Percentiles rank a stretch among this genome's conserved stretches.
Evolutionary conservation across 2,329 filamentous ascomycete species (phyloP).

Genomic region (Raffaelea arxii): DNA sequence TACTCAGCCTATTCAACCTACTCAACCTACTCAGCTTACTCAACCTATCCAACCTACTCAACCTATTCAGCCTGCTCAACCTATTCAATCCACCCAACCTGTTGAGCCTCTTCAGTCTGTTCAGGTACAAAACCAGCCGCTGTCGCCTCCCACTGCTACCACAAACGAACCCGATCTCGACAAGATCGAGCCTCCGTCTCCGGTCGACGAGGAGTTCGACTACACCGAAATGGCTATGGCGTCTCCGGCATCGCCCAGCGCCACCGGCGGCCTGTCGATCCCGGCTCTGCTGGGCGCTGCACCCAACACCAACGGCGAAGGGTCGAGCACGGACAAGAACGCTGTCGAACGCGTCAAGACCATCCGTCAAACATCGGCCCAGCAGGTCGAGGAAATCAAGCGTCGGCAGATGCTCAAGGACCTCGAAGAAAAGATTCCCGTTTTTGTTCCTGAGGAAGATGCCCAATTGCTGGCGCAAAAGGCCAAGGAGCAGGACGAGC

Average conservation of each 20-base stretch:
- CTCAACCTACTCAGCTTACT: no score
- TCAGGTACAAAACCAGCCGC: no score
- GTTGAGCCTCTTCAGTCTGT: no score
- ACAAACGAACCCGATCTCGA: not conserved
- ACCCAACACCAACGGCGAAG: conserved; percentile 5
- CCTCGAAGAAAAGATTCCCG: conserved; percentile 46
- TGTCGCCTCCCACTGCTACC: not conserved
- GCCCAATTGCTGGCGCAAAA: conserved; percentile 17
- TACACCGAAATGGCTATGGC: conserved; percentile 17
- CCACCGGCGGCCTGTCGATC: conserved; percentile 9
- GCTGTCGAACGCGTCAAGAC: conserved; percentile 16
- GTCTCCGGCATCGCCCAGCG: no score
- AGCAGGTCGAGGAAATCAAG: conserved; percentile 32
- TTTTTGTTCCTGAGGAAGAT: conserved; percentile 21
- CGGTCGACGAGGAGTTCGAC: conserved; percentile 31
- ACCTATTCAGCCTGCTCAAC: no score
- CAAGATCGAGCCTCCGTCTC: conserved; percentile 16
- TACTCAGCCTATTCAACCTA: no score
- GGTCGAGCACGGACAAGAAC: conserved; percentile 7
- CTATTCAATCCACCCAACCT: no score
- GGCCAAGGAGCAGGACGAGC: conserved; percentile 31
- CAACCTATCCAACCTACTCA: no score
- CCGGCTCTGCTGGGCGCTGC: conserved; percentile 3
- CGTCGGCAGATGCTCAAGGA: conserved; percentile 31
- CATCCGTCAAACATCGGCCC: conserved; percentile 19